These are phyloP conservation scores for Xerocomus spinulosus DNA, from an alignment of 768 basidiomycete genomes.

Conservation along the genomic window DNA sequence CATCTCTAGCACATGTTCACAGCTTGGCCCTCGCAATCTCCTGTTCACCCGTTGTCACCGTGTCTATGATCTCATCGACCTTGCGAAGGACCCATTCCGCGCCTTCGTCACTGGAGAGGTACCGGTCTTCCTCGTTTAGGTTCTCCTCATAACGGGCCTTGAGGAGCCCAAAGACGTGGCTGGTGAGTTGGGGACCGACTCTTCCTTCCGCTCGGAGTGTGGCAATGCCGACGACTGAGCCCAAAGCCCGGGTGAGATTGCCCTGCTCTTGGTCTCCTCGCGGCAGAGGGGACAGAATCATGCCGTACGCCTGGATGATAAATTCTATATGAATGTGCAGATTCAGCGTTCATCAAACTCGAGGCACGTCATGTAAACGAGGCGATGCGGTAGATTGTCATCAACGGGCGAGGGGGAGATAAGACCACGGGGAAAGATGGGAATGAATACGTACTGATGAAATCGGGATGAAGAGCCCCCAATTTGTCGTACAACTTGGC, in stretches of 20 bases:
- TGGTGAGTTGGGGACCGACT: slow-evolving; percentile 82
- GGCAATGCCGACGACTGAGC: slow-evolving; percentile 81
- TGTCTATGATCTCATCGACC: slow-evolving; percentile 76
- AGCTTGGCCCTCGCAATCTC: slow-evolving; percentile 53
- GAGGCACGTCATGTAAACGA: slow-evolving; percentile 29
- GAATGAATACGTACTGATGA: slow-evolving; percentile 67
- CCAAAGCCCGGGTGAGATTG: slow-evolving; percentile 78
- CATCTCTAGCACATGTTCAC: slow-evolving; percentile 35
- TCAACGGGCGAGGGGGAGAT: slow-evolving; percentile 23
- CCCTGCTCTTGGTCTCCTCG: slow-evolving; percentile 67
- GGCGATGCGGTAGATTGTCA: slow-evolving; percentile 30
- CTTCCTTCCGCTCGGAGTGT: slow-evolving; percentile 80
- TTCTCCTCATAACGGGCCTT: slow-evolving; percentile 67
- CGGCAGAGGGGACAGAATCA: slow-evolving; percentile 71
- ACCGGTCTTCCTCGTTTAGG: slow-evolving; percentile 66
- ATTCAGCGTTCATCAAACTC: slow-evolving; percentile 29
- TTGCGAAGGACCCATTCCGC: slow-evolving; percentile 84
- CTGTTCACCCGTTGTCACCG: slow-evolving; percentile 48
- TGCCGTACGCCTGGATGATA: slow-evolving; percentile 83
- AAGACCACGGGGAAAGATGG: slow-evolving; percentile 32
- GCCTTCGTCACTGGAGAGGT: slow-evolving; percentile 82
- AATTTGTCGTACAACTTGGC: slow-evolving; percentile 87
- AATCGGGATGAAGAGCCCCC: slow-evolving; percentile 86
- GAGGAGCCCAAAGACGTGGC: slow-evolving; percentile 86
- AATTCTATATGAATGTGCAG: slow-evolving; percentile 50